A percentile compares a stretch with the other conserved stretches of the same genome.
These are phyloP conservation scores for Graphilbum sp. DNA, from an alignment of 2,329 filamentous ascomycete species.

Conservation along the genomic window DNA sequence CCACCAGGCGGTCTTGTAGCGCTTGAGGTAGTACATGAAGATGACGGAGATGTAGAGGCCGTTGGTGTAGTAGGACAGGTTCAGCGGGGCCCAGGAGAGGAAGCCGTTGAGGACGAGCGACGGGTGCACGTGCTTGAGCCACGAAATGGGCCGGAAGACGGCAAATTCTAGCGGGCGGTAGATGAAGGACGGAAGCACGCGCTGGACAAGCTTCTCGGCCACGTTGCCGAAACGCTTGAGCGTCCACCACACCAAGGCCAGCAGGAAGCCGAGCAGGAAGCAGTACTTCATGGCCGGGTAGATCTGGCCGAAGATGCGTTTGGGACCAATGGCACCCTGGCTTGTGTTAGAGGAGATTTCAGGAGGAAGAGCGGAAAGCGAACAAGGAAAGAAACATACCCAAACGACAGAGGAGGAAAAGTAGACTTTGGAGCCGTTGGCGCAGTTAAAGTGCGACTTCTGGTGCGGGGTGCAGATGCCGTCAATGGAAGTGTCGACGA, in stretches of 20 bases:
- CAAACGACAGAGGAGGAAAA: slow-evolving; percentile 3
- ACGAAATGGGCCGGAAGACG: slow-evolving; percentile 1
- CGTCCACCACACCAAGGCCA: slow-evolving; percentile 4
- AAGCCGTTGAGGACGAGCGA: slow-evolving; percentile 4
- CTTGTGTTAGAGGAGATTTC: not conserved
- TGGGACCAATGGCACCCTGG: slow-evolving; percentile 5
- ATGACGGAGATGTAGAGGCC: slow-evolving; percentile 10
- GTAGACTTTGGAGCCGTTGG: slow-evolving; percentile 1
- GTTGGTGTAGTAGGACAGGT: slow-evolving; percentile 9
- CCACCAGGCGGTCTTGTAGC: slow-evolving; percentile 11
- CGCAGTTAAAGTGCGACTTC: slow-evolving; percentile 1
- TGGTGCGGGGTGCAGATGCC: slow-evolving; percentile 4
- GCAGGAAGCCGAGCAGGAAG: slow-evolving; percentile 6
- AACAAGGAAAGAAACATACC: slow-evolving; percentile 1
- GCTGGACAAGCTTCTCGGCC: not conserved
- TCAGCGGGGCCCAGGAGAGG: slow-evolving; percentile 6
- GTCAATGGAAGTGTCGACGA: slow-evolving; percentile 1
- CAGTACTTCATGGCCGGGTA: slow-evolving; percentile 5
- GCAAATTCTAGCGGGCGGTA: not conserved
- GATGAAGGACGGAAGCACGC: not conserved
- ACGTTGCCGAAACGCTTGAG: slow-evolving; percentile 1
- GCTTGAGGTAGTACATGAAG: slow-evolving; percentile 13
- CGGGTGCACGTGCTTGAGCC: slow-evolving; percentile 6
- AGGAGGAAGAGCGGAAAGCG: not conserved
- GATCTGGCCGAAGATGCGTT: slow-evolving; percentile 5